Percentiles rank a stretch among this genome's conserved stretches.
Evolutionary conservation across 305 asterid species (phyloP).

Genomic region (Fraxinus albicans): DNA sequence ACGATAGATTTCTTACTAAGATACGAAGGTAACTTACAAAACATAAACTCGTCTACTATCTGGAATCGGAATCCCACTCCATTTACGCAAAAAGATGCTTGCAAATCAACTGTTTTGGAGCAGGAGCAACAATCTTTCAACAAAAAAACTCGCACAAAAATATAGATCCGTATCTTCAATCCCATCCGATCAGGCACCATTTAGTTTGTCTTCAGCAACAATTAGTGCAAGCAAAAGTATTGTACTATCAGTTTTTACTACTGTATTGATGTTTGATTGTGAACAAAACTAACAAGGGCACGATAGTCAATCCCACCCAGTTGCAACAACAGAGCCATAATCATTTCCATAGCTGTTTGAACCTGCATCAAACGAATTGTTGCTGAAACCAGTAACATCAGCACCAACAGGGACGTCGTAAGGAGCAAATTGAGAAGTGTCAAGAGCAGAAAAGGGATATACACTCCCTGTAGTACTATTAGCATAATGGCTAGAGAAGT

Average conservation of each 20-base stretch:
- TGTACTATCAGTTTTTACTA: neutral
- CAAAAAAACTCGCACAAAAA: neutral
- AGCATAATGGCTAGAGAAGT: conserved; percentile 25
- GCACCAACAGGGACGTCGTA: conserved; percentile 11
- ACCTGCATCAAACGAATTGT: conserved; percentile 4
- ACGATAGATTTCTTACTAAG: neutral
- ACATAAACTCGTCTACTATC: neutral
- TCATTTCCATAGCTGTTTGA: conserved; percentile 3
- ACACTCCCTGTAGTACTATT: conserved; percentile 18
- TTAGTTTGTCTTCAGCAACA: neutral
- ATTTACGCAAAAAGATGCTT: neutral
- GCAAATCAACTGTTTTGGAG: neutral
- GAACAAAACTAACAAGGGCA: neutral
- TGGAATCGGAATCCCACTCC: neutral
- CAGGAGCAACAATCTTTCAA: neutral
- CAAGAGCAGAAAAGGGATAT: conserved; percentile 17
- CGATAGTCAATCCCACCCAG: conserved; percentile 30
- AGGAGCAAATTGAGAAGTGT: neutral
- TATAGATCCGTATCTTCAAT: neutral
- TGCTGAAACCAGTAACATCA: neutral
- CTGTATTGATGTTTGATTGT: neutral
- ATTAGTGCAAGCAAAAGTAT: neutral
- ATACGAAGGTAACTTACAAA: neutral
- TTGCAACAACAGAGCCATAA: conserved; percentile 24
- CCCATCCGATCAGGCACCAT: neutral